Evolutionary conservation across 768 basidiomycete species (phyloP).

Genomic region (Pleurotus sapidus): DNA sequence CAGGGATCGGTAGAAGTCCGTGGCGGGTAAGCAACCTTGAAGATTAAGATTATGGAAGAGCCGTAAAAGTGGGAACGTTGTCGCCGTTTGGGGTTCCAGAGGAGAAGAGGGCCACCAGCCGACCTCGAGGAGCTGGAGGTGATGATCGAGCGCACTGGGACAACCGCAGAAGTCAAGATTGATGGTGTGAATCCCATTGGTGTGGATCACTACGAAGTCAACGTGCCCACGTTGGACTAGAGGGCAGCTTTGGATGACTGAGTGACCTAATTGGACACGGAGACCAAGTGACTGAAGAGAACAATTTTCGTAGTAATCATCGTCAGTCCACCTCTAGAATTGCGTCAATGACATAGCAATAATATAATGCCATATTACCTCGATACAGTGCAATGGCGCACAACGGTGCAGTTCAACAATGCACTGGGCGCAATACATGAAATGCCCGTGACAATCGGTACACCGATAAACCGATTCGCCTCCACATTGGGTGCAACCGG

Average conservation of each 20-base stretch:
- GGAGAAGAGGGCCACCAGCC: conserved; percentile 12
- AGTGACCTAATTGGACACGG: conserved; percentile 15
- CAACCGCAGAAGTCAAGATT: too few species aligned
- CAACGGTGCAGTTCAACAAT: too few species aligned
- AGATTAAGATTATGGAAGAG: conserved; percentile 18
- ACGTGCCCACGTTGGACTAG: not conserved
- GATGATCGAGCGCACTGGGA: too few species aligned
- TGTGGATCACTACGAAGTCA: too few species aligned
- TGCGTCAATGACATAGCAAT: not conserved
- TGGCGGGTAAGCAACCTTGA: conserved; percentile 12
- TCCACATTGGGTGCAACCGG: conserved; percentile 4
- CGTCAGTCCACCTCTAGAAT: not conserved
- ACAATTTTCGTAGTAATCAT: too few species aligned
- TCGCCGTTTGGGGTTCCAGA: conserved; percentile 14
- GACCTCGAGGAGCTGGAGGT: conserved; percentile 14
- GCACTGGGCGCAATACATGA: not conserved
- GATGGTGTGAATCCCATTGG: too few species aligned
- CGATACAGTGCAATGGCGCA: conserved; percentile 12
- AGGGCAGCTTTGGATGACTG: conserved; percentile 8
- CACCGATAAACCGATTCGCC: conserved; percentile 7
- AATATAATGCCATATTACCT: conserved; percentile 11
- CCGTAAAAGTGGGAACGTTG: conserved; percentile 15
- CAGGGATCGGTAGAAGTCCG: conserved; percentile 18
- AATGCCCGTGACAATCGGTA: conserved; percentile 11
- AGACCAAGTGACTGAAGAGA: too few species aligned